Evolutionary conservation across 106 monocot genomes (phyloP).

Genomic region (Platanthera guangdongensis): DNA sequence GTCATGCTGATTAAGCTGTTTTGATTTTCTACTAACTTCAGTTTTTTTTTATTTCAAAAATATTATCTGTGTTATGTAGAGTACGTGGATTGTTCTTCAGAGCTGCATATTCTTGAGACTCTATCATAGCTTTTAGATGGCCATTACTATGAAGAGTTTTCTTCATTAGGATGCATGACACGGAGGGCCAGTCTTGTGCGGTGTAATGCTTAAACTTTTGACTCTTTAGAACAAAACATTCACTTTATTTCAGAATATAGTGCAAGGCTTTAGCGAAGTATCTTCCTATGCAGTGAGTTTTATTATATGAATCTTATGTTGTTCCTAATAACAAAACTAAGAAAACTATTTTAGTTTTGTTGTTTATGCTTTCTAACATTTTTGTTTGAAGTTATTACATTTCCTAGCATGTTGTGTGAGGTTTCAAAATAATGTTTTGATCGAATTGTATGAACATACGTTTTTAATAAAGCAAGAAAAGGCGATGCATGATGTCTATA

Average conservation of each 20-base stretch:
- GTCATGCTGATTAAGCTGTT: background rate
- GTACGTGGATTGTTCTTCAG: background rate
- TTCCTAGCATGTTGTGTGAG: background rate
- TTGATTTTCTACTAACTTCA: background rate
- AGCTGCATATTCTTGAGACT: background rate
- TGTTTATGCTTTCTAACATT: background rate
- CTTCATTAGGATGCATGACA: background rate
- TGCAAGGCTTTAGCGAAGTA: background rate
- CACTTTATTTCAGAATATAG: background rate
- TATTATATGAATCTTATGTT: background rate
- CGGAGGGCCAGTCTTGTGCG: background rate
- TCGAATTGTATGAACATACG: background rate
- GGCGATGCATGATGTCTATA: background rate
- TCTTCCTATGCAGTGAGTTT: background rate
- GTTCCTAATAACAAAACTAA: background rate
- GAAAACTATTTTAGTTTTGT: background rate
- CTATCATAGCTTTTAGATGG: background rate
- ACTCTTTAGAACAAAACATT: background rate
- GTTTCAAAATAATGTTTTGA: background rate
- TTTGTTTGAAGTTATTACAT: background rate
- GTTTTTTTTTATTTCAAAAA: background rate
- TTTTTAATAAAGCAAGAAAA: background rate
- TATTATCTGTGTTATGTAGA: background rate
- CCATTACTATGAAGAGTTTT: background rate
- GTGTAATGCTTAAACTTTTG: background rate